Evolutionary conservation across 2,329 filamentous ascomycete species (phyloP), one percentile per base, ranked within the genome.

Genomic region (Botrytis tulipae): DNA sequence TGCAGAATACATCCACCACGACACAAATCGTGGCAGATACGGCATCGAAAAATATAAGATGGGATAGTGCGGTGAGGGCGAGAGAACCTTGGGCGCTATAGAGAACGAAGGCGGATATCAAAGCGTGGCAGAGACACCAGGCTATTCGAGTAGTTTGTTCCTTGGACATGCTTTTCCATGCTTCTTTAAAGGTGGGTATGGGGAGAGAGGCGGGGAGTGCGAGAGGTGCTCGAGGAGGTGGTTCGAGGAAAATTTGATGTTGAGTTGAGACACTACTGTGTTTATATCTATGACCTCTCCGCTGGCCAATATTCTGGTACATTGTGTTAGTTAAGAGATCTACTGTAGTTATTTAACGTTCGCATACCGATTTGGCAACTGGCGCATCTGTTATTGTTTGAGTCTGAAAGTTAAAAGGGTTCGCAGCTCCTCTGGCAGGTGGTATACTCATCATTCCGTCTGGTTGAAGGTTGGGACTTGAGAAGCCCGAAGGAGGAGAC

Each of bases 271-370:
- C 92, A 81, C 93, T 97, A 82, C 93, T 97, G 84, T 98, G 95
- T 82, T 98, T 97, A 87, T 99, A 99, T 82, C 96, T 94, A 85
- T 99, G 96, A 76, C 96, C 96, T 75, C 95, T 92, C 77, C 96
- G 90, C 83, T 97, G 93, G 76, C 95, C 95, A 76, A 98, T 90
- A 78, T 94, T 95, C 91, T 97, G 82, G 71, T 75, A 59, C n/a
- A 51, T 54, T 35, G 7, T 72, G 35, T 73, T 73, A 73, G 73
- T 63, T 73, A 9, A 25, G 32, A 2, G 32, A 2, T 71, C 29
- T 54, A 62, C 14, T 29, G 8, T 40, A 3, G n/a, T n/a, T 42
- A 4, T 29, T 73, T 20, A 54, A 59, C 42, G 9, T 48, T 62
- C 37, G 84, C 87, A 61, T 85, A 94, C 92, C 77, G 93, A 92